Conservation (phyloP, 306 rosid genomes). For the Malus sieversii region DNA sequence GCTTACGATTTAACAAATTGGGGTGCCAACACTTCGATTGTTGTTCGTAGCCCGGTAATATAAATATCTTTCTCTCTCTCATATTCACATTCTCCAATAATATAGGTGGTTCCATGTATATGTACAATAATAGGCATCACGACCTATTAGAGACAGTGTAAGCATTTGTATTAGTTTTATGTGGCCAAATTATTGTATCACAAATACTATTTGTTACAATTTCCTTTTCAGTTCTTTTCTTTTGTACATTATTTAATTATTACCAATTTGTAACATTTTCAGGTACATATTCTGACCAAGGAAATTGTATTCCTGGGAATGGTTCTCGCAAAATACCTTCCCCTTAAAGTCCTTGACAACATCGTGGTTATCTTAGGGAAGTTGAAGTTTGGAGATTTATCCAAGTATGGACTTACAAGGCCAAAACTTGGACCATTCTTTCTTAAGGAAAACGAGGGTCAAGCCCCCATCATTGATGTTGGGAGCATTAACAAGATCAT, state of each 20-base stretch:
- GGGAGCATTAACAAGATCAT: constrained; percentile 35
- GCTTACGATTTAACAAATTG: constrained; percentile 49
- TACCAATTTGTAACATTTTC: neutral
- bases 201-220: too few relatives aligned
- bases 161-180: too few relatives aligned
- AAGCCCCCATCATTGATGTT: constrained; percentile 59
- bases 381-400: constrained; percentile 31
- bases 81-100: too few relatives aligned
- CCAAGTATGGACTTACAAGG: constrained; percentile 35
- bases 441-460: constrained; percentile 31
- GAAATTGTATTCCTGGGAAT: constrained; percentile 50
- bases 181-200: too few relatives aligned
- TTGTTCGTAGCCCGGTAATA: constrained; percentile 38
- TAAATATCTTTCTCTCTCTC: neutral
- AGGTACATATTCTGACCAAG: constrained; percentile 43
- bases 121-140: too few relatives aligned
- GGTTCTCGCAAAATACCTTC: constrained; percentile 31
- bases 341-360: constrained; percentile 28
- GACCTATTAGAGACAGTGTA: too few relatives aligned
- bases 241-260: neutral
- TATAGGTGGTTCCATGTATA: too few relatives aligned
- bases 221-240: neutral
- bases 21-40: constrained; percentile 58
- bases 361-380: constrained; percentile 21
- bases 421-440: constrained; percentile 51